Conservation (phyloP, 2,329 filamentous ascomycete genomes). For the Monosporascus ibericus region DNA sequence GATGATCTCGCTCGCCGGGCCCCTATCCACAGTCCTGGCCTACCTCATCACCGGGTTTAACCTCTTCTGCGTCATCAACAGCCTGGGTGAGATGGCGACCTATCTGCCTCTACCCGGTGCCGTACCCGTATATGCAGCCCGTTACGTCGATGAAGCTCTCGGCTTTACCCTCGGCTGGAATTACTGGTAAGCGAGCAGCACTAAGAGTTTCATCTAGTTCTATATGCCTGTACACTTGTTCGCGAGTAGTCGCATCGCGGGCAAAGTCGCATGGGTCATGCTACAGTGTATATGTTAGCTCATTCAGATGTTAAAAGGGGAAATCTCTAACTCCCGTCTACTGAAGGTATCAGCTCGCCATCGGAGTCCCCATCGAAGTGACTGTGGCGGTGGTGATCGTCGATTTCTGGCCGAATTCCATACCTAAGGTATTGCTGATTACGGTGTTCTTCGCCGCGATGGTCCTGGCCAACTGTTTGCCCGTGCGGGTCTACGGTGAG, state of each 20-base stretch:
- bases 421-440: slow-evolving; percentile 24
- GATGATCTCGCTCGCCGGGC: slow-evolving; percentile 35
- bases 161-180: slow-evolving; percentile 46
- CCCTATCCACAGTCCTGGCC: slow-evolving; percentile 34
- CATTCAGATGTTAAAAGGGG: neutral
- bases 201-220: no score
- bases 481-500: slow-evolving; percentile 44
- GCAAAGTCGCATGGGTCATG: neutral
- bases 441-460: slow-evolving; percentile 32
- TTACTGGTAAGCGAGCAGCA: slow-evolving; percentile 30
- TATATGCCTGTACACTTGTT: no score
- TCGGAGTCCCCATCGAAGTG: slow-evolving; percentile 42
- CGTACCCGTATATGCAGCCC: slow-evolving; percentile 41
- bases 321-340: neutral
- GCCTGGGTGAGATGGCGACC: slow-evolving; percentile 53
- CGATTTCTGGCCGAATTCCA: slow-evolving; percentile 34
- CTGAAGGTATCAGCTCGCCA: slow-evolving; percentile 35
- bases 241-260: no score
- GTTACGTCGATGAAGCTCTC: slow-evolving; percentile 41
- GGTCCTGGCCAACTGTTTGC: slow-evolving; percentile 32
- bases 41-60: slow-evolving; percentile 39
- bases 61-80: slow-evolving; percentile 41
- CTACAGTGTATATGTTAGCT: neutral
- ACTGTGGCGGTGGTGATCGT: slow-evolving; percentile 40
- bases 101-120: slow-evolving; percentile 55